Conservation (phyloP, 1,139 yeast species). For the Arxiozyma bovina region DNA sequence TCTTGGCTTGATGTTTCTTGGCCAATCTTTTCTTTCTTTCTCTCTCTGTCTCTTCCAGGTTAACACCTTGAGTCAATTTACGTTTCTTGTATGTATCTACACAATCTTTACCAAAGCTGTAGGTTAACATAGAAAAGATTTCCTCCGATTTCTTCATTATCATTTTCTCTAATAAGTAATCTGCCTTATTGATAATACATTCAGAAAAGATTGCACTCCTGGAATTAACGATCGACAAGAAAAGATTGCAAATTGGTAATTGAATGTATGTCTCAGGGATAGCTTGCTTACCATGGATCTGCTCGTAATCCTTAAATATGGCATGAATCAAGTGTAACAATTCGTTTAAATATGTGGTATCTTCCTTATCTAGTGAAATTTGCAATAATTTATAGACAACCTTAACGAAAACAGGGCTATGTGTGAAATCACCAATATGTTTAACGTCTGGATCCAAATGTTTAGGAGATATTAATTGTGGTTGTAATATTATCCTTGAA, state of each 20-base stretch:
- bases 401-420: slow-evolving; percentile 46
- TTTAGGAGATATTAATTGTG: slow-evolving; percentile 32
- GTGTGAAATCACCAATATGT: slow-evolving; percentile 44
- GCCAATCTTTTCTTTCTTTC: slow-evolving; percentile 51
- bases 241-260: slow-evolving; percentile 48
- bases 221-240: slow-evolving; percentile 44
- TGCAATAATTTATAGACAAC: slow-evolving; percentile 49
- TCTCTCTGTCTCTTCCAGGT: slow-evolving; percentile 43
- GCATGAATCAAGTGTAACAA: slow-evolving; percentile 64
- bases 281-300: slow-evolving; percentile 33
- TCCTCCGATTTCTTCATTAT: slow-evolving; percentile 39
- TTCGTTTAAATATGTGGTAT: slow-evolving; percentile 47
- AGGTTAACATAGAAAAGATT: slow-evolving; percentile 43
- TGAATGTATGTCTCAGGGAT: slow-evolving; percentile 41
- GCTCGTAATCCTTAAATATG: slow-evolving; percentile 47
- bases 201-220: slow-evolving; percentile 38
- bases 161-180: slow-evolving; percentile 42
- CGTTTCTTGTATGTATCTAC: slow-evolving; percentile 42
- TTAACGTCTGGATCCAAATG: slow-evolving; percentile 27
- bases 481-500: slow-evolving; percentile 37
- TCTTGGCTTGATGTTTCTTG: slow-evolving; percentile 54
- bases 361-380: slow-evolving; percentile 41
- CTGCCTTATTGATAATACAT: slow-evolving; percentile 45
- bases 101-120: slow-evolving; percentile 50
- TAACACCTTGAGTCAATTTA: slow-evolving; percentile 37